These are phyloP conservation scores for Entomortierella beljakovae DNA, from an alignment of 192 early-diverging fungal species.

Conservation along the genomic window DNA sequence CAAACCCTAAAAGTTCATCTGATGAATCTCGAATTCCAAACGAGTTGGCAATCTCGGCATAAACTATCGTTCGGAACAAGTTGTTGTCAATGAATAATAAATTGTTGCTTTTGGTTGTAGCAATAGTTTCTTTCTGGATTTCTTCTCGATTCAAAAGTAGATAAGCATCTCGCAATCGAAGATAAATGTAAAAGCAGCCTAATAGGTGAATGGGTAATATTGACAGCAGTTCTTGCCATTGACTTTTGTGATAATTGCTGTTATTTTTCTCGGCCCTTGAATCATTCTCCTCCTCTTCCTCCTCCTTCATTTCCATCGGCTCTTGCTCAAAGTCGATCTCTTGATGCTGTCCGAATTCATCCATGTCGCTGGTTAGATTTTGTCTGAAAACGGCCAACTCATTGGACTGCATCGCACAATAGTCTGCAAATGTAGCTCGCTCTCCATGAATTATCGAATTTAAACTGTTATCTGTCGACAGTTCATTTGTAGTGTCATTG, in stretches of 20 bases:
- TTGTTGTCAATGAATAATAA: slow-evolving; percentile 39
- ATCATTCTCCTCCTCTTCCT: too few species aligned
- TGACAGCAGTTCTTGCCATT: slow-evolving; percentile 25
- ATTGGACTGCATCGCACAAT: slow-evolving; percentile 50
- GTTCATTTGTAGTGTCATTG: neutral
- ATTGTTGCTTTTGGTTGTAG: too few species aligned
- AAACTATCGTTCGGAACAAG: slow-evolving; percentile 66
- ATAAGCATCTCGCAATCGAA: slow-evolving; percentile 34
- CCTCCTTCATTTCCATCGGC: neutral
- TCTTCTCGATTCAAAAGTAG: slow-evolving; percentile 25
- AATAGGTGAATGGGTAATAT: slow-evolving; percentile 31
- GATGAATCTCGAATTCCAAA: slow-evolving; percentile 75
- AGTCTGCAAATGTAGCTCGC: slow-evolving; percentile 28
- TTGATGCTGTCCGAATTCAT: neutral
- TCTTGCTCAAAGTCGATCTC: neutral
- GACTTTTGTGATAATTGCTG: neutral
- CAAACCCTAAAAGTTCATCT: slow-evolving; percentile 66
- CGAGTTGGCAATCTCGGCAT: slow-evolving; percentile 74
- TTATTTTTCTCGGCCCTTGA: neutral
- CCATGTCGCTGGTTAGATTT: slow-evolving; percentile 8
- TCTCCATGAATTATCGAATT: slow-evolving; percentile 2
- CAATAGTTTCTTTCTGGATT: neutral
- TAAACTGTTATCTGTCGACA: too few species aligned
- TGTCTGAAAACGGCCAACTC: slow-evolving; percentile 31
- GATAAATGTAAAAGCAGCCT: slow-evolving; percentile 39